Evolutionary conservation across 1,284 basidiomycete genomes (phyloP).

Genomic region (Ustilago tritici): DNA sequence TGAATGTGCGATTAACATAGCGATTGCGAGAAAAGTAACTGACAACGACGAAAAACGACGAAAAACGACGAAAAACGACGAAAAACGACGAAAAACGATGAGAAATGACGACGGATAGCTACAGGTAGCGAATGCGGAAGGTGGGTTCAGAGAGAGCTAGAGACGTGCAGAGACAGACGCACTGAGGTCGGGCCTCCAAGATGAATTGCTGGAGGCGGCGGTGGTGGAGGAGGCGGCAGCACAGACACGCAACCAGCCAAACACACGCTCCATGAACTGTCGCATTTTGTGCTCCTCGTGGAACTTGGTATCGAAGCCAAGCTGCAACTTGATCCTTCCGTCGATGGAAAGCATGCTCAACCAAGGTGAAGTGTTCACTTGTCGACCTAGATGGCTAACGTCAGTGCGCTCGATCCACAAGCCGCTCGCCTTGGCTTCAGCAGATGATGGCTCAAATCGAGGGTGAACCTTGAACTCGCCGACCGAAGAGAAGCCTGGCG

Average conservation of each 20-base stretch:
- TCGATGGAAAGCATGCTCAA: constrained; percentile 39
- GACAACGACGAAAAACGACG: not conserved
- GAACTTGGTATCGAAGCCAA: constrained; percentile 44
- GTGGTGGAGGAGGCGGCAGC: constrained; percentile 16
- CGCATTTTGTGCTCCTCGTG: constrained; percentile 32
- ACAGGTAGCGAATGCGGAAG: not conserved
- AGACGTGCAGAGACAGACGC: constrained; percentile 26
- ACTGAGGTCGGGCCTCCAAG: not conserved
- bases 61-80: not conserved
- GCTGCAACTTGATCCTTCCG: constrained; percentile 33
- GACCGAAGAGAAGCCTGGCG: constrained; percentile 33
- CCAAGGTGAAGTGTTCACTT: constrained; percentile 50
- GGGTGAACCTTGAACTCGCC: constrained; percentile 10
- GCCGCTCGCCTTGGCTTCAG: constrained; percentile 9
- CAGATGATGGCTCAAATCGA: constrained; percentile 19
- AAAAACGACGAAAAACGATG: not conserved
- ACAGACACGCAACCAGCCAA: constrained; percentile 27
- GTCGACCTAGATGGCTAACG: constrained; percentile 27
- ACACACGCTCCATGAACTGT: constrained; percentile 19
- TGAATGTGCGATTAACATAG: constrained; percentile 1
- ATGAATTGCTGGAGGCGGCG: not conserved
- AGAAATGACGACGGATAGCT: not conserved
- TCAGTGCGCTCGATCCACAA: constrained; percentile 28
- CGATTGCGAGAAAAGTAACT: not conserved
- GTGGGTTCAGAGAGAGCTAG: not conserved